phyloP scores from a whole-genome alignment of 2,329 filamentous ascomycete genomes.

The Fusarium musae region DNA sequence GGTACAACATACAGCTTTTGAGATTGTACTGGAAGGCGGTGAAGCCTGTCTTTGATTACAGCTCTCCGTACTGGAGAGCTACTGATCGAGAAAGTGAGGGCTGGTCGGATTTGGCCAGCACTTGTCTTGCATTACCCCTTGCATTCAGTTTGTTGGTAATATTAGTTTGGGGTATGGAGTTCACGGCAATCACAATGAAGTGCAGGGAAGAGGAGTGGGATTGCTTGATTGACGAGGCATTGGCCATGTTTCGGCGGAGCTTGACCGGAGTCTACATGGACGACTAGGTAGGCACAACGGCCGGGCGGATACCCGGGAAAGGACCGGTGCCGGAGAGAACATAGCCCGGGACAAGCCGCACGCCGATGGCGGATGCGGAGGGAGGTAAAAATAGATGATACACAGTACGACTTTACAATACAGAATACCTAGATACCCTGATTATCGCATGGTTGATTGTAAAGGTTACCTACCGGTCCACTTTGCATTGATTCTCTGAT shows the following conservation, averaged over 20 bases:
- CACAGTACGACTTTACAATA: slow-evolving; percentile 3
- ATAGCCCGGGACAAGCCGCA: slow-evolving; percentile 18
- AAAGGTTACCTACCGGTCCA: too few species aligned
- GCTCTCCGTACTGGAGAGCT: slow-evolving; percentile 51
- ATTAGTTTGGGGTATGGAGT: slow-evolving; percentile 44
- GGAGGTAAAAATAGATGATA: slow-evolving; percentile 17
- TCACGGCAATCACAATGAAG: slow-evolving; percentile 32
- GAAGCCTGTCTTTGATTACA: slow-evolving; percentile 52
- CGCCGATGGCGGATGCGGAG: slow-evolving; percentile 37
- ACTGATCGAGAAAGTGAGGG: slow-evolving; percentile 38
- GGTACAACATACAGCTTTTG: slow-evolving; percentile 27
- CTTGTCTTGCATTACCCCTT: slow-evolving; percentile 45
- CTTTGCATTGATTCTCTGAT: neutral
- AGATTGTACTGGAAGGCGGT: slow-evolving; percentile 52
- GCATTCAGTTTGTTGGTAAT: slow-evolving; percentile 38
- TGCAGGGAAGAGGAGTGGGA: slow-evolving; percentile 29
- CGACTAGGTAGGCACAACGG: slow-evolving; percentile 20
- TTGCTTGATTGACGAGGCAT: slow-evolving; percentile 24
- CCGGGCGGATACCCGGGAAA: slow-evolving; percentile 36
- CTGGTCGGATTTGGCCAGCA: slow-evolving; percentile 39
- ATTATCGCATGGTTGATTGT: neutral
- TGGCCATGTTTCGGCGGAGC: slow-evolving; percentile 28
- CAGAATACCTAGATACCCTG: neutral
- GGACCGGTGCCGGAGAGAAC: slow-evolving; percentile 39
- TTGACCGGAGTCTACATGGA: slow-evolving; percentile 28